Conservation (phyloP, 257 asterid species). For the Solanum appendiculatum region DNA sequence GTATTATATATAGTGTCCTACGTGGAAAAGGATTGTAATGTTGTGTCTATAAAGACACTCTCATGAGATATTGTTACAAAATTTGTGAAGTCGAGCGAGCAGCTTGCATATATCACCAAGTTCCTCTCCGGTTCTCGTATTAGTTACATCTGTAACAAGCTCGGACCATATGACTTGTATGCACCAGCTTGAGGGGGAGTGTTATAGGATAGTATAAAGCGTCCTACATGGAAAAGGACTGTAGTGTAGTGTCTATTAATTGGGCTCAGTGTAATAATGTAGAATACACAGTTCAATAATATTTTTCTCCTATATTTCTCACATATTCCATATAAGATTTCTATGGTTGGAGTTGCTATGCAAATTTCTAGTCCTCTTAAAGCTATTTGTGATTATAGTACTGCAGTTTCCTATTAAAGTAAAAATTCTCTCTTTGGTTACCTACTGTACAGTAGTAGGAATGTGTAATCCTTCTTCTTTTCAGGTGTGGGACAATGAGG, state of each 20-base stretch:
- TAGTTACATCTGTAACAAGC: not conserved
- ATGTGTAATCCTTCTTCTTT: conserved; percentile 6
- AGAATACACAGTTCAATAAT: not conserved
- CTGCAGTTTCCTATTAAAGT: not conserved
- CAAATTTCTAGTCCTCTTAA: not conserved
- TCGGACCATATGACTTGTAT: not conserved
- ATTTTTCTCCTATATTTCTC: not conserved
- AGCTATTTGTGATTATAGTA: not conserved
- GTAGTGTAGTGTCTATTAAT: not conserved
- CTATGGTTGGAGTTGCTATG: not conserved
- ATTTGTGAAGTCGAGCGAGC: not conserved
- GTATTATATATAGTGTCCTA: not conserved
- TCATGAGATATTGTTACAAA: not conserved
- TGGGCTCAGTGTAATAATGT: not conserved
- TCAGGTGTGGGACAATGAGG: conserved; percentile 62
- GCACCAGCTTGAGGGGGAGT: not conserved
- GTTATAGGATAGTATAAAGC: not conserved
- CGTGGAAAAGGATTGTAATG: not conserved
- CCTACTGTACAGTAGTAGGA: not conserved
- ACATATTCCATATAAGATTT: not conserved
- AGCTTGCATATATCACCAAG: not conserved
- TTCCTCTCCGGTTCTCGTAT: not conserved
- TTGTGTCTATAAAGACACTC: not conserved
- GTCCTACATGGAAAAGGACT: not conserved
- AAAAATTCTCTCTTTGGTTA: not conserved